These are phyloP conservation scores for Withania somnifera DNA, from an alignment of 305 asterid species.

Conservation along the genomic window DNA sequence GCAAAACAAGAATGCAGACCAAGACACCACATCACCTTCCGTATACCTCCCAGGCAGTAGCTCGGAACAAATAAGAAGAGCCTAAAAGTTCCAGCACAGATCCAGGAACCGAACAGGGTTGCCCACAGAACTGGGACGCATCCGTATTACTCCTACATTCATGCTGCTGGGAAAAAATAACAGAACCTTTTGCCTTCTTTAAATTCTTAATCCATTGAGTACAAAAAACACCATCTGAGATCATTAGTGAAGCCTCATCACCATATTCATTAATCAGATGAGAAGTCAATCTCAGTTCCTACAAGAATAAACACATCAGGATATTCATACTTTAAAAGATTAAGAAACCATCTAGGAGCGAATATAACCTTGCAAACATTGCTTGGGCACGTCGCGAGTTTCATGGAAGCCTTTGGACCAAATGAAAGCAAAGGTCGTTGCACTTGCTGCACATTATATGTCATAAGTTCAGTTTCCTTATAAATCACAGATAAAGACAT, in stretches of 20 bases:
- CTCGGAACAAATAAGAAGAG: slow-evolving; percentile 80
- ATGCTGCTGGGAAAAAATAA: slow-evolving; percentile 53
- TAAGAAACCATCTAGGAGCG: slow-evolving; percentile 4
- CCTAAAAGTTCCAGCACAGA: slow-evolving; percentile 78
- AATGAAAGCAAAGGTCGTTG: slow-evolving; percentile 86
- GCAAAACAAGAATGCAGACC: slow-evolving; percentile 4
- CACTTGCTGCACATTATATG: slow-evolving; percentile 60
- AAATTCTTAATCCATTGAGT: slow-evolving; percentile 68
- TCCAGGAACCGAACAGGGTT: slow-evolving; percentile 68
- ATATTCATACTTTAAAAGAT: neutral
- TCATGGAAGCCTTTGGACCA: slow-evolving; percentile 86
- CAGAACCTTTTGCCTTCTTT: slow-evolving; percentile 49
- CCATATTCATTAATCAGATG: slow-evolving; percentile 63
- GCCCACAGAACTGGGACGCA: slow-evolving; percentile 56
- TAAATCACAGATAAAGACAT: neutral
- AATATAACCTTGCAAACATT: slow-evolving; percentile 74
- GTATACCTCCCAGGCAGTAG: slow-evolving; percentile 92
- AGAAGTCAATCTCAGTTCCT: slow-evolving; percentile 77
- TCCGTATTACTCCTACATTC: slow-evolving; percentile 22
- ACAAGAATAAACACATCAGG: slow-evolving; percentile 16
- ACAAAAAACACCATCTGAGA: slow-evolving; percentile 72
- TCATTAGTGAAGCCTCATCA: slow-evolving; percentile 59
- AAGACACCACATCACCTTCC: slow-evolving; percentile 56
- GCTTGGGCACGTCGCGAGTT: slow-evolving; percentile 65
- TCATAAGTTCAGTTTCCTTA: slow-evolving; percentile 2